Percentiles rank a stretch among this genome's conserved stretches.
Evolutionary conservation across 116 monocot genomes (phyloP).

Genomic region (Trichopus zeylanicus): DNA sequence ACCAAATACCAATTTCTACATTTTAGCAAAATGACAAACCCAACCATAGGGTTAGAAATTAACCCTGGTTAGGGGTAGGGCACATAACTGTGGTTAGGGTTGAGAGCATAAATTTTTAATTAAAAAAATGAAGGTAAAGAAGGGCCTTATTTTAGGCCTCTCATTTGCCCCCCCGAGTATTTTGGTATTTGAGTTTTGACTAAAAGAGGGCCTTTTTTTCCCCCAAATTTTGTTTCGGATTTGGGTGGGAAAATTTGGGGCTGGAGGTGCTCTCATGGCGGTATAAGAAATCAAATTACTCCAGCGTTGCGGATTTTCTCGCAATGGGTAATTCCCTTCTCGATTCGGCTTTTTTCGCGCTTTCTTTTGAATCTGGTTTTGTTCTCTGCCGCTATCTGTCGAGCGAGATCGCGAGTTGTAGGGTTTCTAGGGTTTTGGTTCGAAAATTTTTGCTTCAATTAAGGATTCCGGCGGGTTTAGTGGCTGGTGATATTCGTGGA

Average conservation of each 20-base stretch:
- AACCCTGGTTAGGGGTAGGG: constrained; percentile 14
- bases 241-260: constrained; percentile 1
- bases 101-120: neutral
- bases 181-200: constrained; percentile 10
- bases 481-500: neutral
- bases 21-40: neutral
- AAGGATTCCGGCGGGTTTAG: neutral
- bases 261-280: constrained; percentile 2
- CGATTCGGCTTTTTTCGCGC: neutral
- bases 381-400: neutral
- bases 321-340: constrained; percentile 15
- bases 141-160: neutral
- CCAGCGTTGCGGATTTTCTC: constrained; percentile 1
- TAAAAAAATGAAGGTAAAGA: neutral
- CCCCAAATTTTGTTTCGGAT: neutral
- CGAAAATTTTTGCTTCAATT: neutral
- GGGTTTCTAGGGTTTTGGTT: neutral
- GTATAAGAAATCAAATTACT: constrained; percentile 3
- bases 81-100: neutral
- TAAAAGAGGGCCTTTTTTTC: constrained; percentile 2
- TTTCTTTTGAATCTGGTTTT: constrained; percentile 3
- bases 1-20: neutral
- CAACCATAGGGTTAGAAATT: constrained; percentile 5
- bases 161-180: neutral
- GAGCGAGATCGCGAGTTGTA: neutral